A percentile compares a stretch with the other conserved stretches of the same genome.
Conservation (phyloP, 495 filamentous ascomycete species). For the Letharia columbiana region DNA sequence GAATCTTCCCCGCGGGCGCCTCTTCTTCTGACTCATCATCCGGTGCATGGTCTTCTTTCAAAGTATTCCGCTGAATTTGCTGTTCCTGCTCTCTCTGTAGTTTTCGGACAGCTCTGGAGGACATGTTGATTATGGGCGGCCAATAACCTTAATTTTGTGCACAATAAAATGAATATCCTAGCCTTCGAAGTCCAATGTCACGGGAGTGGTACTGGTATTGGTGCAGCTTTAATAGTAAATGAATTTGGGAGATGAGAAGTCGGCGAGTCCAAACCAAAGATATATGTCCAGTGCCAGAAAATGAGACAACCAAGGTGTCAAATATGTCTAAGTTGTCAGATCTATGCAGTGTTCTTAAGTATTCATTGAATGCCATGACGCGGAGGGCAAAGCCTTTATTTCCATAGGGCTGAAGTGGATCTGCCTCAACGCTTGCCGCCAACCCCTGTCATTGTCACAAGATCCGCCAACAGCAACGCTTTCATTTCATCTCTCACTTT, state of each 20-base stretch:
- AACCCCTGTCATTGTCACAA: slow-evolving; percentile 5
- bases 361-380: neutral
- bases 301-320: neutral
- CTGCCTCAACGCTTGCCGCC: slow-evolving; percentile 5
- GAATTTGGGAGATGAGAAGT: neutral
- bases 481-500: neutral
- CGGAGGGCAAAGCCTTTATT: neutral
- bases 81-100: slow-evolving; percentile 57
- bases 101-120: slow-evolving; percentile 69
- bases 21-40: slow-evolving; percentile 45
- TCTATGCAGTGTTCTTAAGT: neutral
- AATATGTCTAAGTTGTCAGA: too few relatives aligned
- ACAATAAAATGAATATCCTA: neutral
- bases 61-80: slow-evolving; percentile 47
- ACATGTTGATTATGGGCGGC: slow-evolving; percentile 45
- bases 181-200: neutral
- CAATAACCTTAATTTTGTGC: neutral
- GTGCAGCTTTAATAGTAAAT: neutral
- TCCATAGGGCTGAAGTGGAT: neutral
- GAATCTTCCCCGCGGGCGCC: slow-evolving; percentile 32
- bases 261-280: neutral
- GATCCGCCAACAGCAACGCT: slow-evolving; percentile 5
- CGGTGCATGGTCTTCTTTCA: slow-evolving; percentile 35
- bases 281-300: neutral
- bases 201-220: neutral